Conservation (phyloP, 495 filamentous ascomycete species). For the Hypoxylon perforatum region DNA sequence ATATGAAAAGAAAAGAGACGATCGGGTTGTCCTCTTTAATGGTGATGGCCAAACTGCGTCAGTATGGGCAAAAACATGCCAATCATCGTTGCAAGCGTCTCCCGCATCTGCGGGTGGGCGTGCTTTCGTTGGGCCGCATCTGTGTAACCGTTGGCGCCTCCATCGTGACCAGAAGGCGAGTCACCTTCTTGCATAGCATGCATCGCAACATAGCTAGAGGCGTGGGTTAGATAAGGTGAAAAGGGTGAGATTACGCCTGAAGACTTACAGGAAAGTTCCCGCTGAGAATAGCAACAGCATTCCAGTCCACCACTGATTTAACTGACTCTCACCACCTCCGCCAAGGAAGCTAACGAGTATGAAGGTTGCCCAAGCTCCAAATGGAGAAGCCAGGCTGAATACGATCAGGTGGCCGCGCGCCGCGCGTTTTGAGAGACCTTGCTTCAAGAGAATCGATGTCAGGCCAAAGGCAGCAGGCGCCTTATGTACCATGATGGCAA, state of each 20-base stretch:
- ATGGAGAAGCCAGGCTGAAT: conserved; percentile 90
- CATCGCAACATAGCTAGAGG: conserved; percentile 91
- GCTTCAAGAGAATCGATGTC: conserved; percentile 87
- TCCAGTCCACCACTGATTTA: conserved; percentile 85
- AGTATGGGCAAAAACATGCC: conserved; percentile 93
- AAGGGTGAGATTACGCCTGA: neutral
- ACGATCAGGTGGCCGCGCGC: conserved; percentile 87
- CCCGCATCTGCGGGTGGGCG: conserved; percentile 64
- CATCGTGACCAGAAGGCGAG: conserved; percentile 57
- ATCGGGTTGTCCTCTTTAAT: conserved; percentile 56
- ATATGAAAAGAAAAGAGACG: conserved; percentile 25
- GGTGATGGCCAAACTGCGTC: conserved; percentile 90
- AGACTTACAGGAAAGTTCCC: conserved; percentile 90
- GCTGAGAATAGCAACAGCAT: conserved; percentile 91
- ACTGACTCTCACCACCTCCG: conserved; percentile 52
- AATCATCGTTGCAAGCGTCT: conserved; percentile 79
- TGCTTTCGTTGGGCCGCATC: conserved; percentile 67
- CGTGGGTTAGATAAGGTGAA: conserved; percentile 30
- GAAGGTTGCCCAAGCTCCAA: conserved; percentile 87
- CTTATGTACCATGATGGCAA: conserved; percentile 98
- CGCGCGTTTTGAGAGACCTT: conserved; percentile 85
- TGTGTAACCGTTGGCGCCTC: conserved; percentile 73
- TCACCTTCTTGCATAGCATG: conserved; percentile 94
- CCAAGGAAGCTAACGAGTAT: conserved; percentile 78
- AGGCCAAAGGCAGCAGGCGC: conserved; percentile 95